These are phyloP conservation scores for Cladophialophora chaetospira DNA, from an alignment of 2,329 filamentous ascomycete species.

Conservation along the genomic window DNA sequence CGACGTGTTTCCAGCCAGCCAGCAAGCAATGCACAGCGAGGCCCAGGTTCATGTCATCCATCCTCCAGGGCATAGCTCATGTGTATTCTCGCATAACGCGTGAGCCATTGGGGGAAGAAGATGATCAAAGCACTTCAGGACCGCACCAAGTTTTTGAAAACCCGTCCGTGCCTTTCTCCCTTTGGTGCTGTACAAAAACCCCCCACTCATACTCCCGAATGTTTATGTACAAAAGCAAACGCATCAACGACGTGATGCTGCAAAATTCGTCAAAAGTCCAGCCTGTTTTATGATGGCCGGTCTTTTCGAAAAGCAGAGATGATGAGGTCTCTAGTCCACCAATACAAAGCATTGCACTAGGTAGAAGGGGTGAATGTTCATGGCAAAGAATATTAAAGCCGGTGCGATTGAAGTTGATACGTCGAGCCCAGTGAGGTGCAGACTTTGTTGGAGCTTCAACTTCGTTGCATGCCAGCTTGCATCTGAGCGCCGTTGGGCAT, in stretches of 20 bases:
- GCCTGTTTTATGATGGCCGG: slow-evolving; percentile 24
- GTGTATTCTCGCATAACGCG: slow-evolving; percentile 26
- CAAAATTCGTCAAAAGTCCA: slow-evolving; percentile 8
- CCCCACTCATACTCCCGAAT: slow-evolving; percentile 8
- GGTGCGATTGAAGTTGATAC: background rate
- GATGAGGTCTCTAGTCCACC: slow-evolving; percentile 1
- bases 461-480: slow-evolving; percentile 34
- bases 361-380: slow-evolving; percentile 18
- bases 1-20: too few species aligned
- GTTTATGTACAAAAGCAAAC: slow-evolving; percentile 28
- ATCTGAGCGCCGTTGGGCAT: slow-evolving; percentile 40
- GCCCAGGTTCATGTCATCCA: slow-evolving; percentile 1
- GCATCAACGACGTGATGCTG: slow-evolving; percentile 3
- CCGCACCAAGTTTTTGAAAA: slow-evolving; percentile 10
- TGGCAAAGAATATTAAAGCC: slow-evolving; percentile 15
- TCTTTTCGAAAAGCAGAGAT: background rate
- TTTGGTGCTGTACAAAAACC: slow-evolving; percentile 30
- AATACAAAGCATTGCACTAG: background rate
- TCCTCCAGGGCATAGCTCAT: slow-evolving; percentile 14
- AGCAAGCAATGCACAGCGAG: background rate
- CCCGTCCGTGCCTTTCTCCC: slow-evolving; percentile 18
- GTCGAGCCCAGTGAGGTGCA: too few species aligned
- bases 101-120: slow-evolving; percentile 5
- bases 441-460: slow-evolving; percentile 13
- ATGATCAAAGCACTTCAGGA: slow-evolving; percentile 12